These are phyloP conservation scores for Xanthoconium separans DNA, from an alignment of 1,284 basidiomycete species.

Conservation along the genomic window DNA sequence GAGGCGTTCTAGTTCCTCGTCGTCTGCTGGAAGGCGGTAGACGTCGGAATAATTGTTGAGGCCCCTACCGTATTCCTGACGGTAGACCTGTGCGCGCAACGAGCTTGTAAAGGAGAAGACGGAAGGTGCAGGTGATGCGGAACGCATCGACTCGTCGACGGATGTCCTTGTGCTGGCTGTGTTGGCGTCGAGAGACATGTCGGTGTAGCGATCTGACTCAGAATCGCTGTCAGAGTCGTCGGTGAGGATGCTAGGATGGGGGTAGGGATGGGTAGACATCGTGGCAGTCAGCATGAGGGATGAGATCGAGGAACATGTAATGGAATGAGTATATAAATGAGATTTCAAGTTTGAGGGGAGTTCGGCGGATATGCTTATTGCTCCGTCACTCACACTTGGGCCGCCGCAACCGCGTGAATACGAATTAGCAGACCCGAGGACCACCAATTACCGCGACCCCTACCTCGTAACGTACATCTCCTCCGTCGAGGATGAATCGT, in stretches of 20 bases:
- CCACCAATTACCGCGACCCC: neutral
- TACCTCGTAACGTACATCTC: neutral
- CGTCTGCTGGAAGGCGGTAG: conserved; percentile 73
- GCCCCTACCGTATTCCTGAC: conserved; percentile 64
- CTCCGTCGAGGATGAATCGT: neutral
- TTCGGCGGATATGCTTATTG: conserved; percentile 35
- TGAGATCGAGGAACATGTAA: conserved; percentile 4
- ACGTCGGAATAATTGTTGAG: conserved; percentile 77
- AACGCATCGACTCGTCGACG: conserved; percentile 51
- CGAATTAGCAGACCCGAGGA: conserved; percentile 25
- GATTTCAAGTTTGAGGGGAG: conserved; percentile 16
- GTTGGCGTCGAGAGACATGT: conserved; percentile 41
- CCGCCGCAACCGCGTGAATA: conserved; percentile 34
- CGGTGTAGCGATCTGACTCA: conserved; percentile 34
- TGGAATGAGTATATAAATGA: conserved; percentile 27
- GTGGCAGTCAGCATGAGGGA: conserved; percentile 18
- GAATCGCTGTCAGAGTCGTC: conserved; percentile 35
- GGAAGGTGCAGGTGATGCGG: conserved; percentile 64
- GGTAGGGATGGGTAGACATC: conserved; percentile 17
- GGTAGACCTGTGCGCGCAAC: conserved; percentile 55
- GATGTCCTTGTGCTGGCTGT: conserved; percentile 50
- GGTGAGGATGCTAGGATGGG: conserved; percentile 16
- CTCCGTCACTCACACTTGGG: conserved; percentile 28
- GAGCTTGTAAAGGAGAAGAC: conserved; percentile 67
- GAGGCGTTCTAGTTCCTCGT: conserved; percentile 67